A percentile compares a stretch with the other conserved stretches of the same genome.
These are phyloP conservation scores for Apocynum venetum DNA, from an alignment of 257 asterid species.

Conservation along the genomic window DNA sequence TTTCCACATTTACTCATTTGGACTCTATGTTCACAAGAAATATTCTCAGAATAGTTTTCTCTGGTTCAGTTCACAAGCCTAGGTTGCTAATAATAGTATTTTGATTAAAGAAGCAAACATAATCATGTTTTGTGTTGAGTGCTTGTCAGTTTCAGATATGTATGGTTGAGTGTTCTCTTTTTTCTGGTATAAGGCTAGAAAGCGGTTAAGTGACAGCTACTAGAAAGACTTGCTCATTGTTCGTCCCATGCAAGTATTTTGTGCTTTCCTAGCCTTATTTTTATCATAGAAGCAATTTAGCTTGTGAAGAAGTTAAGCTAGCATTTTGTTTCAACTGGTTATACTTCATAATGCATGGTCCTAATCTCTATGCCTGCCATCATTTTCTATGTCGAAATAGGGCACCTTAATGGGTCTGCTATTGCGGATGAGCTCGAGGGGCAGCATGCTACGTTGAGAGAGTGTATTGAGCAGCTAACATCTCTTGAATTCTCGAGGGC, in stretches of 20 bases:
- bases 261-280: background rate
- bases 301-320: background rate
- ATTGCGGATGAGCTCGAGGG: slow-evolving; percentile 65
- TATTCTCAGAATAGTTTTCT: background rate
- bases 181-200: background rate
- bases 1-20: background rate
- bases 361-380: background rate
- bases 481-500: slow-evolving; percentile 64
- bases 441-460: slow-evolving; percentile 60
- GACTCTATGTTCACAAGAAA: background rate
- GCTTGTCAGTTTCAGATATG: background rate
- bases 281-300: background rate
- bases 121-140: background rate
- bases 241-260: background rate
- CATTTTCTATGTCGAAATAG: slow-evolving; percentile 13
- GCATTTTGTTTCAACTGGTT: background rate
- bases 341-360: background rate
- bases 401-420: slow-evolving; percentile 36
- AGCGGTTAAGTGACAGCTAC: background rate
- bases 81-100: background rate
- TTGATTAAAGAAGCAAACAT: background rate
- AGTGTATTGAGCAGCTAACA: slow-evolving; percentile 62
- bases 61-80: background rate
- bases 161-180: background rate
- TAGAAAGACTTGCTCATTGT: background rate